Evolutionary conservation across 2,329 filamentous ascomycete genomes (phyloP), one percentile per base, ranked within the genome.

Genomic region (Ophiostoma sp.): DNA sequence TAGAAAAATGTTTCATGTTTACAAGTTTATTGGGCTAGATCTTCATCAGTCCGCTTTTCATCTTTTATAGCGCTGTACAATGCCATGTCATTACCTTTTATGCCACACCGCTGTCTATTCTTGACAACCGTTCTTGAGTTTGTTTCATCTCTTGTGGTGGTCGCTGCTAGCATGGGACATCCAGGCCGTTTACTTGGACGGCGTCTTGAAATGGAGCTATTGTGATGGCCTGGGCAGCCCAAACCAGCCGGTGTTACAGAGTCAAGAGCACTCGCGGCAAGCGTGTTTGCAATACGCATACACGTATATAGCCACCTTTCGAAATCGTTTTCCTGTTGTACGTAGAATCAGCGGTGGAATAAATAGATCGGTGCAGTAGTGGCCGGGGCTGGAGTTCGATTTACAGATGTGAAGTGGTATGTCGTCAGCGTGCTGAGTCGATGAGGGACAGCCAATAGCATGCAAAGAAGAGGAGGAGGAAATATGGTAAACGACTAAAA

Each of bases 191-290:
- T 66, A 8, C 27, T 31, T 31, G 27, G 3, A 5, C 64, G 44
- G 36, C 36, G 64, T 66, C 64, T 65, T 65, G 15, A 39, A 39
- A 65, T 65, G 62, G 62, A 13, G 17, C 64, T 27, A 66, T 13
- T 41, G 20, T 8, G 31, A 27, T 5, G 17, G 35, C 64, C n/a
- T n/a, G n/a, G n/a, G 13, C 15, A 23, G 20, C 23, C 35, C 23
- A 23, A 66, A 44, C 15, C 64, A 66, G 27, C 36, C 64, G n/a
- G 64, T 13, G 64, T 66, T 66, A 66, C 36, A 66, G 64, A 66
- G 23, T 66, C 23, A 27, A 27, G 8, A 48, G 44, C 20, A 11
- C 1, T n/a, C 23, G 4, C n/a, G 23, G 11, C 27, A 57, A 23
- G 52, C 52, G 10, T 27, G n/a, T 57, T 57, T 57, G 52, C 48